Conservation (phyloP, 768 basidiomycete genomes). For the Epithele typhae region DNA sequence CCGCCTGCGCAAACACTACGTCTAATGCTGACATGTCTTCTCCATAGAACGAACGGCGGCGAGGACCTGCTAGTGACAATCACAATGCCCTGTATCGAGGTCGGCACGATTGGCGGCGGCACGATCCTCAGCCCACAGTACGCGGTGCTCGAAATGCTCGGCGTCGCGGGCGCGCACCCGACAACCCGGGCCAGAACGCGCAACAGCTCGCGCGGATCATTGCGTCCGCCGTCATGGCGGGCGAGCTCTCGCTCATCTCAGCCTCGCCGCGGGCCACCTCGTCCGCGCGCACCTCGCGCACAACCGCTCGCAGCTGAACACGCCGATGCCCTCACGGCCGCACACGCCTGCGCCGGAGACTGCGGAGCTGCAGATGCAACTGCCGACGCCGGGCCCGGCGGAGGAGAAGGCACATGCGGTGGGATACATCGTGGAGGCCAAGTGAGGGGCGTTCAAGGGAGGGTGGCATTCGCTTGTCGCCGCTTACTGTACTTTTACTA, state of each 20-base stretch:
- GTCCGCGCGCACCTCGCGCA: conserved; percentile 91
- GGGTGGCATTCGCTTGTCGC: too few relatives aligned
- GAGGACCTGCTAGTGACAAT: conserved; percentile 90
- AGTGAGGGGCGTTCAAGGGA: not conserved
- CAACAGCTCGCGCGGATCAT: conserved; percentile 87
- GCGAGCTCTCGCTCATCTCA: conserved; percentile 87
- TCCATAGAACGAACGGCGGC: conserved; percentile 75
- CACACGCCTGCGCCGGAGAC: conserved; percentile 50
- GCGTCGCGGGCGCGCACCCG: conserved; percentile 84
- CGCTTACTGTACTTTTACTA: too few relatives aligned
- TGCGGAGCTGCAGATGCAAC: not conserved
- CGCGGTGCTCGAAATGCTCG: conserved; percentile 90
- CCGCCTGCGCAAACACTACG: too few relatives aligned
- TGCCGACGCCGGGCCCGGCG: not conserved
- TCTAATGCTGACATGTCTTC: conserved; percentile 2
- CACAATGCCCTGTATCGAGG: conserved; percentile 99
- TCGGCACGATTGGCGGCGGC: conserved; percentile 96
- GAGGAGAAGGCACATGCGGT: conserved; percentile 1
- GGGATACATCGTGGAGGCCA: conserved; percentile 8
- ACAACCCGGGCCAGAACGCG: conserved; percentile 88
- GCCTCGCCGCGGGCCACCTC: conserved; percentile 95
- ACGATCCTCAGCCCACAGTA: conserved; percentile 89
- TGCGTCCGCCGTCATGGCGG: conserved; percentile 93
- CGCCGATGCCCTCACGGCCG: conserved; percentile 59
- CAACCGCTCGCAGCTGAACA: conserved; percentile 81